Evolutionary conservation across 129 eudicot genomes (phyloP), one percentile per base, ranked within the genome.

Genomic region (Pseudognaphalium luteoalbum): DNA sequence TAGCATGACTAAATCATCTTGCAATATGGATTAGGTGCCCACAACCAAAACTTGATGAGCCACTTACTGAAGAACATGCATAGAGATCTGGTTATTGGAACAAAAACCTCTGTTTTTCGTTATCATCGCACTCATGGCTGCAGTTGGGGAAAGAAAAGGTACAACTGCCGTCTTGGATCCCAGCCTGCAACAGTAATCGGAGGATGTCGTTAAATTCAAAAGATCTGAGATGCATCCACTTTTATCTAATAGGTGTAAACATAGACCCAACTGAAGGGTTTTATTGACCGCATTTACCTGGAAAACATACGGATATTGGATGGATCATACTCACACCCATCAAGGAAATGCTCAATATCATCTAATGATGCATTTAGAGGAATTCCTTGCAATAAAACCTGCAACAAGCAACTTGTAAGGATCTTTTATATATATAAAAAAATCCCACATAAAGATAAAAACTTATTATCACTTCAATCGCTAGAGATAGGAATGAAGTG

Each of bases 291-390:
- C 1, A 56, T 64, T 66, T 19, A 89, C 96, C 90, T 90, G 68
- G 11, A 15, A 76, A 86, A 79, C 15, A 81, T 30, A 34, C 78
- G 77, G 57, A 87, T 21, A 61, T 79, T 80, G 57, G 92, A 74
- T 32, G 87, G 42, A 77, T 90, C 87, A 64, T 82, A 83, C 66
- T 85, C 86, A 66, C 87, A 86, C 68, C 94, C 98, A 56, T 83
- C 73, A 17, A 92, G 88, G 70, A 92, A 77, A 2, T 93, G 91
- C 19, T 90, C 96, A 37, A 92, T 65, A 73, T 92, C 98, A 19
- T 87, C 96, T 47, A 19, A n/a, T 25, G 33, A 5, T 64, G 92
- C 96, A 81, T 73, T 83, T 41, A 74, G 85, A 28, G 98, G 92
- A 52, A 92, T 62, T 78, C 91, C 96, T 50, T 73, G 80, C 75